Percentiles rank a stretch among this genome's conserved stretches.
These are phyloP conservation scores for Aureobasidium sp. DNA, from an alignment of 2,329 filamentous ascomycete genomes.

Conservation along the genomic window DNA sequence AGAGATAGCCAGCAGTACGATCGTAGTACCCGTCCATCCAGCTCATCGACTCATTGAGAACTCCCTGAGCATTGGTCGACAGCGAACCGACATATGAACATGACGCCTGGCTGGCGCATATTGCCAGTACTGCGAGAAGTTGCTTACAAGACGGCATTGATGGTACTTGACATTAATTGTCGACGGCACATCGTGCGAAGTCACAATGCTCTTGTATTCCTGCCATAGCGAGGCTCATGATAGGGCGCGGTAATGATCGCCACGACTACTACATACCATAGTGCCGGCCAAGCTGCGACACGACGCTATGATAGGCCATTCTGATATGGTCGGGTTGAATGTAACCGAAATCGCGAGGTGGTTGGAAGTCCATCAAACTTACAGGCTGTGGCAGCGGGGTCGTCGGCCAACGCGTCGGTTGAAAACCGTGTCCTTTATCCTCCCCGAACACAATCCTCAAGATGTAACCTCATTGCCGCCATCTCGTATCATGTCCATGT, in stretches of 20 bases:
- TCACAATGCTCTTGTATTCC: neutral
- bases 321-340: neutral
- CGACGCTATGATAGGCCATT: slow-evolving; percentile 4
- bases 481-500: no score
- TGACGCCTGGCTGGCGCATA: neutral
- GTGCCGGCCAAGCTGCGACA: neutral
- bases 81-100: slow-evolving; percentile 5
- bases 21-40: slow-evolving; percentile 51
- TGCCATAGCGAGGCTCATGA: neutral
- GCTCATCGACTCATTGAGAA: slow-evolving; percentile 42
- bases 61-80: slow-evolving; percentile 8
- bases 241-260: neutral
- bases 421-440: neutral
- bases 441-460: neutral
- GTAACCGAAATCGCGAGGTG: neutral
- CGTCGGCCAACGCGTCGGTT: neutral
- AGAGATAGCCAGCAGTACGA: slow-evolving; percentile 42
- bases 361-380: neutral
- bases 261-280: neutral
- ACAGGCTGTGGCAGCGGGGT: neutral
- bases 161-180: neutral
- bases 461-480: neutral
- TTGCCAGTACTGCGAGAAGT: neutral
- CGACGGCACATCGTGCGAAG: neutral
- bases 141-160: neutral